Evolutionary conservation across 495 filamentous ascomycete genomes (phyloP), one percentile per base, ranked within the genome.

Genomic region (Collariella sp.): DNA sequence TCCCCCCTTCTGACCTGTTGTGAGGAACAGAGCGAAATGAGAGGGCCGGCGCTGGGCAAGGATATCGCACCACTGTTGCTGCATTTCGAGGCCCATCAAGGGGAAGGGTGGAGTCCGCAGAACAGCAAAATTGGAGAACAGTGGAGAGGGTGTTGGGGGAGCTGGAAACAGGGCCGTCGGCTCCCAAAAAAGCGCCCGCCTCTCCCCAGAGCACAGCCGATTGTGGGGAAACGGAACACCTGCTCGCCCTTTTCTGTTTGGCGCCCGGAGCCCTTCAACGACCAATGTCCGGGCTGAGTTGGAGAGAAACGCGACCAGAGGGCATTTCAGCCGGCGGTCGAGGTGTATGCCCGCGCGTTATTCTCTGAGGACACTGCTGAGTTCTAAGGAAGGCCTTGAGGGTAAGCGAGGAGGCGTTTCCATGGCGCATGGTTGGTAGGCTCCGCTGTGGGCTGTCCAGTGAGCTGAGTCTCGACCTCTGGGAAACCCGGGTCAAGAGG

Each of bases 161-260:
- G 44, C 35, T 57, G 59, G 59, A 48, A 65, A 52, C 49, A 48
- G 64, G 64, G 62, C 64, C 62, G 64, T 61, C 62, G 64, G 64
- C 62, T 59, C 64, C 57, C 56, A 35, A 33, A 9, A 29, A n/a
- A n/a, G n/a, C n/a, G n/a, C 26, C 26, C 10, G 34, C n/a, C 18
- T 42, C 40, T 33, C 46, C 46, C 41, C 50, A 45, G 44, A 57
- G 44, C 56, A 52, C 49, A 47, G 53, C 36, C 46, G 23, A 33
- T 23, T 59, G 57, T 59, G 62, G 57, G 52, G 60, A 48, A 47
- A 47, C 7, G 16, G 40, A 42, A 11, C 35, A 44, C 43, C 24
- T 42, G 41, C 20, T 40, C 39, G 41, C 22, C 35, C 15, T 24
- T 26, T 31, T 31, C 5, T 52, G 57, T 56, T 56, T 60, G 52